These are phyloP conservation scores for Claviceps purpurea DNA, from an alignment of 2,329 filamentous ascomycete genomes.

Conservation along the genomic window DNA sequence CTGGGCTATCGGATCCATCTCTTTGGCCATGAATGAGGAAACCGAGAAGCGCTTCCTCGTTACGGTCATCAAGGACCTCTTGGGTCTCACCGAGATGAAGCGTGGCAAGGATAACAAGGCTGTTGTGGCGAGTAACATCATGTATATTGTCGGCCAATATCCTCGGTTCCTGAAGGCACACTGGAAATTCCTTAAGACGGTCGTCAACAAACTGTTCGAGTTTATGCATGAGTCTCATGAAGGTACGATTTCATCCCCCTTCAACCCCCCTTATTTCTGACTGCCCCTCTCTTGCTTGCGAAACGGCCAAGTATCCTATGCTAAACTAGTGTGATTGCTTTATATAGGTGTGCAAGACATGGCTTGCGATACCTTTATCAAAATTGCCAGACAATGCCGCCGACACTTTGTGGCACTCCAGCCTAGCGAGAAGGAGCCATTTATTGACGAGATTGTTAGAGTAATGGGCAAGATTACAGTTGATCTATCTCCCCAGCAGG, in stretches of 20 bases:
- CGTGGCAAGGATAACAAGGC: conserved; percentile 99
- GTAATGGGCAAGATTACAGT: conserved; percentile 93
- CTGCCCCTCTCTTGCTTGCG: not conserved
- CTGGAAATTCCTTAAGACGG: conserved; percentile 99
- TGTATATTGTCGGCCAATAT: conserved; percentile 99
- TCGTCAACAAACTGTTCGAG: conserved; percentile 98
- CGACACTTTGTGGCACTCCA: conserved; percentile 94
- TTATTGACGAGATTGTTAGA: conserved; percentile 96
- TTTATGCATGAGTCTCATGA: conserved; percentile 99
- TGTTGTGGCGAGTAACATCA: conserved; percentile 97
- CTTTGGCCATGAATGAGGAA: conserved; percentile 97
- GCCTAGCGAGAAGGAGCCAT: conserved; percentile 85
- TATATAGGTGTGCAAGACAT: conserved; percentile 82
- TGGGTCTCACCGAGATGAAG: conserved; percentile 97
- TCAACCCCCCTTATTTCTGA: no score
- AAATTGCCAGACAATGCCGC: conserved; percentile 96
- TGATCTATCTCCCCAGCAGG: conserved; percentile 89
- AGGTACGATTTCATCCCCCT: conserved; percentile 36
- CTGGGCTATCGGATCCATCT: conserved; percentile 98
- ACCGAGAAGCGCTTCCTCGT: conserved; percentile 97
- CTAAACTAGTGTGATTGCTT: not conserved
- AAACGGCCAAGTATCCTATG: not conserved
- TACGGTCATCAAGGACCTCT: conserved; percentile 94
- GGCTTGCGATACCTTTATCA: conserved; percentile 99
- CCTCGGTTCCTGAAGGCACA: conserved; percentile 96